Conservation (phyloP, 129 eudicot species). For the Saussurea involucrata region DNA sequence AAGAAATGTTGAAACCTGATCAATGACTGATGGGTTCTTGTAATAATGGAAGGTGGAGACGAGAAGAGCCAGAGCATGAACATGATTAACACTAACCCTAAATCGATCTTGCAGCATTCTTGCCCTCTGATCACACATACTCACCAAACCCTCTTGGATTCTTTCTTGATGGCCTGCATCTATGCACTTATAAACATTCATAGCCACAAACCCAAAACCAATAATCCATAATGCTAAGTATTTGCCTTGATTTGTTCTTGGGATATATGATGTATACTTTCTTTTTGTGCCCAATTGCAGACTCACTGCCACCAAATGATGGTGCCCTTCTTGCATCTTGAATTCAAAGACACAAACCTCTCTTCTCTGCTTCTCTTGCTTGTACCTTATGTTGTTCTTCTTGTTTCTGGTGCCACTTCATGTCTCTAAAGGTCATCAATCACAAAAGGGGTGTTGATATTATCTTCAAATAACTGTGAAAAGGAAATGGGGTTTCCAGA, state of each 20-base stretch:
- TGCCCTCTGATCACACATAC: slow-evolving; percentile 88
- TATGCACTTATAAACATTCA: slow-evolving; percentile 28
- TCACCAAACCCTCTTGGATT: slow-evolving; percentile 62
- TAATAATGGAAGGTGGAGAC: slow-evolving; percentile 75
- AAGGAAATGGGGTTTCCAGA: no score
- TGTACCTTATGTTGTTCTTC: neutral
- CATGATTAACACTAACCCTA: slow-evolving; percentile 79
- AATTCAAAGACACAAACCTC: neutral
- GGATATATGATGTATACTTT: slow-evolving; percentile 30
- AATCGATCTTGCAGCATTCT: slow-evolving; percentile 88
- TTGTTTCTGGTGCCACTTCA: neutral
- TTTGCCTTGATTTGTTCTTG: slow-evolving; percentile 33
- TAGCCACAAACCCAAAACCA: slow-evolving; percentile 22
- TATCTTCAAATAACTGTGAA: neutral
- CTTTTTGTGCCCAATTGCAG: slow-evolving; percentile 42
- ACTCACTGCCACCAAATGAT: slow-evolving; percentile 62
- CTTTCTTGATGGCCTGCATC: slow-evolving; percentile 55
- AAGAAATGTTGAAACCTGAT: slow-evolving; percentile 48
- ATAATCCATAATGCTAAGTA: slow-evolving; percentile 42
- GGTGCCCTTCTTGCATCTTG: slow-evolving; percentile 34
- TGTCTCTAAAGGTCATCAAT: neutral
- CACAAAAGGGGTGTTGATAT: neutral
- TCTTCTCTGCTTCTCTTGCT: neutral
- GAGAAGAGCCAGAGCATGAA: slow-evolving; percentile 76
- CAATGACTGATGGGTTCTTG: slow-evolving; percentile 78